Base-by-base conservation (phyloP, 805 yeast species). In the Millerago galiae region DNA sequence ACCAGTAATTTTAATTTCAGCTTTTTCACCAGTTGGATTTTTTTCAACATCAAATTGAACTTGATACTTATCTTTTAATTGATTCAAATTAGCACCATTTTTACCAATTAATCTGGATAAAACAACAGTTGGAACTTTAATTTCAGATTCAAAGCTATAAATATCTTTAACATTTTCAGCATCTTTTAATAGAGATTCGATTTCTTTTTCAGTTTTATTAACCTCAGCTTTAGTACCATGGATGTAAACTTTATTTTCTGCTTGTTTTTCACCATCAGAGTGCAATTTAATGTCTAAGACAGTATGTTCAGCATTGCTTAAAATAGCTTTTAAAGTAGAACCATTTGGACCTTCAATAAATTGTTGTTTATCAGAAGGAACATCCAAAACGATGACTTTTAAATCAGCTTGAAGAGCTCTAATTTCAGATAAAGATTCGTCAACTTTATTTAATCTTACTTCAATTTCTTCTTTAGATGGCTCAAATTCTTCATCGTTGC, bases 101-200 rank as follows among this genome's bases (percentile, higher is more conserved):
- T 83, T 84, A 52, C 99, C 99, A 62, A 93, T 88, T 41, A 95
- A 71, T 64, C 93, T 80, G 25, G 93, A 74, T 46, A 91, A 67
- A 37, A 79, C 75, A 40, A 71, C 66, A 2, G 79, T 63, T 48
- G 96, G 95, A 58, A 88, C 79, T 26, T 68, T 70, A 41, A 82
- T 58, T 32, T 65, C 63, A 15, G 75, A 65, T 37, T 44, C 57
- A 52, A 66, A 72, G 35, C 70, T 67, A 43, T 68, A 62, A 29
- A 68, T 63, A 33, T 71, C 71, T 45, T 69, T 74, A 53, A 67
- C 67, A 52, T 75, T 75, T 49, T 70, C 66, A 34, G 77, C 74
- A 44, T 80, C 83, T 42, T 72, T 75, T 44, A 84, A 65, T 11
- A 79, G 67, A 36, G 69, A 63, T 28, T 65, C 68, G 32, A 89